Evolutionary conservation across 1,284 basidiomycete genomes (phyloP).

Genomic region (Ceratobasidium sp.): DNA sequence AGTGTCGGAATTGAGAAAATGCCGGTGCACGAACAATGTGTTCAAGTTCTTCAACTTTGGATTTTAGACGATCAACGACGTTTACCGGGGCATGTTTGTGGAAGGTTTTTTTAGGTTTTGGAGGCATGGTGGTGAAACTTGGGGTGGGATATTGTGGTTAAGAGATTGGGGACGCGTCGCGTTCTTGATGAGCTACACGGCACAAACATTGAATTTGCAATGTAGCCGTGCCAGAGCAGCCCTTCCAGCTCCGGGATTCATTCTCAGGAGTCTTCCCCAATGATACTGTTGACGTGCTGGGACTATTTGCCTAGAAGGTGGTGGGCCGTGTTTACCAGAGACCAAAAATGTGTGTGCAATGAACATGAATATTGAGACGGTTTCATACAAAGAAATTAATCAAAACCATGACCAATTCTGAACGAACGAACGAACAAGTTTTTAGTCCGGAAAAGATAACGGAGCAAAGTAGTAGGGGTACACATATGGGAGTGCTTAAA

Average conservation of each 20-base stretch:
- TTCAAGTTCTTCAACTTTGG: too few species aligned
- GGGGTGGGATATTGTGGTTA: too few species aligned
- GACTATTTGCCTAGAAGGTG: background rate
- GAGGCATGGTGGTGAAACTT: too few species aligned
- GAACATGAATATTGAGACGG: background rate
- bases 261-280: constrained; percentile 12
- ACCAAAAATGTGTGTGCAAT: background rate
- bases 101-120: too few species aligned
- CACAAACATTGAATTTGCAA: too few species aligned
- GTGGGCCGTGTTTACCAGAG: background rate
- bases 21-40: too few species aligned
- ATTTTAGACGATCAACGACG: too few species aligned
- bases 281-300: background rate
- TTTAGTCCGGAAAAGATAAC: constrained; percentile 25
- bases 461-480: background rate
- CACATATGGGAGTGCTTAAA: constrained; percentile 6
- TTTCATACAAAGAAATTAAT: constrained; percentile 23
- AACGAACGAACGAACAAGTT: constrained; percentile 37
- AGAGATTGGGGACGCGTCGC: too few species aligned
- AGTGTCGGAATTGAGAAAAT: too few species aligned
- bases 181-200: too few species aligned
- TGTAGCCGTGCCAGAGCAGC: background rate
- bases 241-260: constrained; percentile 4
- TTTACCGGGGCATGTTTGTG: too few species aligned
- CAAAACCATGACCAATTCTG: constrained; percentile 40